Base-by-base conservation (phyloP, 2,329 filamentous ascomycete genomes). In the Truncatella angustata region DNA sequence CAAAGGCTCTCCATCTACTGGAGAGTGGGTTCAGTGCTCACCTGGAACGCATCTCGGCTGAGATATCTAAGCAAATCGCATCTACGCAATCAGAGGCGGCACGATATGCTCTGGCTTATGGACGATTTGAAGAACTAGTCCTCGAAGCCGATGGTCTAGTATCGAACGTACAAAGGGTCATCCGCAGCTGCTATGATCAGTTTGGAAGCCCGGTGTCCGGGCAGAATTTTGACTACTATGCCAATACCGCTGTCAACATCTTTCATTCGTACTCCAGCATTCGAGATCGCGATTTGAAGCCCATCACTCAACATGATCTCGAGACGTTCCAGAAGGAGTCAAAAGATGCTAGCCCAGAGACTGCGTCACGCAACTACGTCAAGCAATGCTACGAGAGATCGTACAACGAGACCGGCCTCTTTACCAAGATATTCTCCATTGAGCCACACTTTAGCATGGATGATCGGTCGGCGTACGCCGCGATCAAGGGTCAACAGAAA, bases 1-100 rank as follows among this genome's bases (percentile, higher is more conserved):
- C 82, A 24, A 85, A 85, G 59, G 80, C 83, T 0, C 72, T 87
- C 9, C 82, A 85, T 60, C 70, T 86, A 11, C 73, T 86, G 5
- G 82, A 84, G 55, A 77, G 82, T 23, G 80, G 76, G 23, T 81
- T 82, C 63, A 78, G 72, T 7, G 73, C 68, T 23, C 76, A 75
- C 9, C 67, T 82, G 21, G 78, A 83, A 50, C 78, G 73, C 51
- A 73, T 80, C 4, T 81, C 80, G 0, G 63, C 72, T 2, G 81
- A 84, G n/a, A 72, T 84, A 40, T 73, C 77, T 0, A 72, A 74
- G 35, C 81, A 84, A 58, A 76, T 84, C 23, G 65, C 71, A 0
- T 73, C 72, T 4, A 82, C 80, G 0, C 76, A 82, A 56, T 84
- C 81, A 1, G 80, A 83, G 54, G 80, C 81, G 1, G 80, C 82